Percentiles rank a stretch among this genome's conserved stretches.
phyloP scores from a whole-genome alignment of 768 basidiomycete genomes.

The Suillus placidus region DNA sequence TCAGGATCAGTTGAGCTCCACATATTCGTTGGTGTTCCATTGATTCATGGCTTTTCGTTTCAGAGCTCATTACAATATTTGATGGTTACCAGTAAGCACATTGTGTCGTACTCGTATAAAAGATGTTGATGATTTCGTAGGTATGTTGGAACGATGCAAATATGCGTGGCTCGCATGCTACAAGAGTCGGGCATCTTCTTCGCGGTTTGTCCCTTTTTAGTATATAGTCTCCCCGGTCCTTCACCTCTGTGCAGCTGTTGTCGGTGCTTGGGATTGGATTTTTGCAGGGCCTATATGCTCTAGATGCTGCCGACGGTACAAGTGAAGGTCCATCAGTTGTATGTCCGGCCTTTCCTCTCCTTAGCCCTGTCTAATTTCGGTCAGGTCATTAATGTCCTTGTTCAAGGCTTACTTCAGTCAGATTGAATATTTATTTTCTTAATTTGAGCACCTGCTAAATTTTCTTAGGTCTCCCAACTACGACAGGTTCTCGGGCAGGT shows the following conservation, averaged over 20 bases:
- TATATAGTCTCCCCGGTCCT: background rate
- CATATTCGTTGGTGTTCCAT: slow-evolving; percentile 1
- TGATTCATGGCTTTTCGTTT: background rate
- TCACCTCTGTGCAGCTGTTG: slow-evolving; percentile 53
- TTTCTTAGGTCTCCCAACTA: slow-evolving; percentile 66
- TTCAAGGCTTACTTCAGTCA: slow-evolving; percentile 84
- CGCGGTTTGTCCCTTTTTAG: slow-evolving; percentile 51
- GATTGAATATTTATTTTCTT: slow-evolving; percentile 24
- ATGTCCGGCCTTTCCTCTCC: slow-evolving; percentile 20
- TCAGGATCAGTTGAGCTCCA: slow-evolving; percentile 76
- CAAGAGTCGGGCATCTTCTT: slow-evolving; percentile 93
- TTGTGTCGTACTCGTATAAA: background rate
- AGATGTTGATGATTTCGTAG: slow-evolving; percentile 35
- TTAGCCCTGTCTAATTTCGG: slow-evolving; percentile 6
- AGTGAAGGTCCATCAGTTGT: slow-evolving; percentile 56
- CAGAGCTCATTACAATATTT: slow-evolving; percentile 80
- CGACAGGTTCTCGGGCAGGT: slow-evolving; percentile 56
- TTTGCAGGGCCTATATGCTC: slow-evolving; percentile 81
- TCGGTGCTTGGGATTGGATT: slow-evolving; percentile 86
- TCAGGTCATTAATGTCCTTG: slow-evolving; percentile 69
- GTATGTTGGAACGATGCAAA: slow-evolving; percentile 91
- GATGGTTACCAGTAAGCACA: slow-evolving; percentile 72
- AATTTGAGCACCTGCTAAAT: slow-evolving; percentile 6
- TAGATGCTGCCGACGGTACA: slow-evolving; percentile 88
- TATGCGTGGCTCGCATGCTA: slow-evolving; percentile 91